A percentile compares a stretch with the other conserved stretches of the same genome.
Conservation (phyloP, 2,329 filamentous ascomycete species). For the Sporothrix luriei region DNA sequence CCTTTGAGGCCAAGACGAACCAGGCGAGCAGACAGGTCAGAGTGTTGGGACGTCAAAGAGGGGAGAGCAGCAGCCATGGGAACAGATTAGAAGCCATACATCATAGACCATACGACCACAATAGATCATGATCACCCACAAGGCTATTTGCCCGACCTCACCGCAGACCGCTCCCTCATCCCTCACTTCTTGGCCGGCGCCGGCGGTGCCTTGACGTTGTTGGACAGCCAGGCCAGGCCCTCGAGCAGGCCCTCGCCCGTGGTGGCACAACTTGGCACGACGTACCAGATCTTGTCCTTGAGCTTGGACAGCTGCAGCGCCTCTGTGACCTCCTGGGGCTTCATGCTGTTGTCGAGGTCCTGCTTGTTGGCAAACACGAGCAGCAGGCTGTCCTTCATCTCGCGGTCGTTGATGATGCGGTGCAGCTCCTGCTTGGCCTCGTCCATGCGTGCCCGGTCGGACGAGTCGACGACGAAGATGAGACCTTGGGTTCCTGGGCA, state of each 20-base stretch:
- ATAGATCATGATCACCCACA: neutral
- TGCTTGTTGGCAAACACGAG: constrained; percentile 99
- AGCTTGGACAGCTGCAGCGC: constrained; percentile 73
- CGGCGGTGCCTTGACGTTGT: constrained; percentile 73
- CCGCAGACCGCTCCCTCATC: constrained; percentile 36
- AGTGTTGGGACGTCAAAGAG: too few relatives aligned
- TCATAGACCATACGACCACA: neutral
- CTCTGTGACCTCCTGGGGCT: constrained; percentile 76
- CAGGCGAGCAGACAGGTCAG: neutral
- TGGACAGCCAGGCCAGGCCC: constrained; percentile 79
- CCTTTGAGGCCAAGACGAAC: neutral
- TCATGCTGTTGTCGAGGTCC: constrained; percentile 83
- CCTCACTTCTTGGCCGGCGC: constrained; percentile 57
- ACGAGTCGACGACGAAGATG: constrained; percentile 98
- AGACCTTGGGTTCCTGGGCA: constrained; percentile 86
- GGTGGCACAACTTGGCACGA: constrained; percentile 79
- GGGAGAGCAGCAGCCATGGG: neutral
- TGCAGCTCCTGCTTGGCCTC: constrained; percentile 93
- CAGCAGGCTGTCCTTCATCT: constrained; percentile 94
- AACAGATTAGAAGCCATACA: constrained; percentile 16
- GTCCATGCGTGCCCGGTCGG: constrained; percentile 85
- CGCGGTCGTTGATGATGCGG: constrained; percentile 95
- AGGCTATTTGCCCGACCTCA: too few relatives aligned
- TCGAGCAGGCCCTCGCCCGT: constrained; percentile 80
- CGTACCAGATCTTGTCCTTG: constrained; percentile 83